Conservation (phyloP, 2,329 filamentous ascomycete species). For the Whalleya microplaca region DNA sequence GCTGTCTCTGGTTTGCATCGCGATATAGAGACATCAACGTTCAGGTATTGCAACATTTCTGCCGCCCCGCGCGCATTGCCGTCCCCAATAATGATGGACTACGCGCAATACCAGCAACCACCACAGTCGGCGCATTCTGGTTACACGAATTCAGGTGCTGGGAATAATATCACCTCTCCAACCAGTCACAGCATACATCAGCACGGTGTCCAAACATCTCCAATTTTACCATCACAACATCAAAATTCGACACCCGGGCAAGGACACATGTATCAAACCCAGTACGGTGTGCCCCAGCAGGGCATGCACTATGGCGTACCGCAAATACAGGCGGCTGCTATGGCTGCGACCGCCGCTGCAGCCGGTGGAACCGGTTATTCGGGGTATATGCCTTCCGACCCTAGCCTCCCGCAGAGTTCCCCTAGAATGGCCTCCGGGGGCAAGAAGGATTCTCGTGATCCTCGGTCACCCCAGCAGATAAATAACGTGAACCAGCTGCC, state of each 20-base stretch:
- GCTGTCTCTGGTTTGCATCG: constrained; percentile 33
- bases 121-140: constrained; percentile 68
- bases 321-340: constrained; percentile 85
- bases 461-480: constrained; percentile 77
- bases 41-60: constrained; percentile 36
- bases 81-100: constrained; percentile 67
- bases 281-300: constrained; percentile 73
- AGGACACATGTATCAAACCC: constrained; percentile 76
- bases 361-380: constrained; percentile 72
- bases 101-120: constrained; percentile 73
- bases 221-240: constrained; percentile 79
- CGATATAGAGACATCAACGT: constrained; percentile 36
- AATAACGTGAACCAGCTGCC: constrained; percentile 63
- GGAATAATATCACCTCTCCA: constrained; percentile 71
- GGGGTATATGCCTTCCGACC: constrained; percentile 73
- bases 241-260: constrained; percentile 68
- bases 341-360: constrained; percentile 89
- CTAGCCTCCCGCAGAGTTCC: constrained; percentile 70
- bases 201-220: constrained; percentile 73
- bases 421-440: constrained; percentile 72
- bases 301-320: constrained; percentile 84
- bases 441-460: constrained; percentile 72
- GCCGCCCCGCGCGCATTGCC: constrained; percentile 32
- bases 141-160: constrained; percentile 62
- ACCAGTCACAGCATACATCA: constrained; percentile 71